Conservation (phyloP, 1,284 basidiomycete species). For the Cerioporus squamosus region DNA sequence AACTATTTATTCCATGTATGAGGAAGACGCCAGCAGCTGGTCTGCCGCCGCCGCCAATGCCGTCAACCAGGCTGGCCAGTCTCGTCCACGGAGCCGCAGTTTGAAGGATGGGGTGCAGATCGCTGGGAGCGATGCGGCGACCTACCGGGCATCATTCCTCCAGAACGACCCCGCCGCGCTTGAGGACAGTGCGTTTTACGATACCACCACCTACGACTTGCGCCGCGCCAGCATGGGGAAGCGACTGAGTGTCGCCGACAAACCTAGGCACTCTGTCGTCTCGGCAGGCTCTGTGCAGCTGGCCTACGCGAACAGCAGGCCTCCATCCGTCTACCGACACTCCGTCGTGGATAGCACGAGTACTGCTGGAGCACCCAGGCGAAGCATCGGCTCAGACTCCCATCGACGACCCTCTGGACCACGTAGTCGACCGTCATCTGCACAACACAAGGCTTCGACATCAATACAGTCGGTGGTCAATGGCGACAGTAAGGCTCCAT, state of each 20-base stretch:
- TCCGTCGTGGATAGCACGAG: conserved; percentile 18
- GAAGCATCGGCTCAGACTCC: conserved; percentile 19
- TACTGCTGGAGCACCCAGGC: conserved; percentile 22
- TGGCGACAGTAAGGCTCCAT: conserved; percentile 9
- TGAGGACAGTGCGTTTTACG: conserved; percentile 38
- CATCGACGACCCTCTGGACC: conserved; percentile 19
- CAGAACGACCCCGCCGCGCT: conserved; percentile 25
- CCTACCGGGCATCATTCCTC: conserved; percentile 30
- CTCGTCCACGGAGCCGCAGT: conserved; percentile 18
- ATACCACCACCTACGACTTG: conserved; percentile 30
- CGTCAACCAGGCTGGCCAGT: conserved; percentile 31
- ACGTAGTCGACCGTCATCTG: conserved; percentile 17
- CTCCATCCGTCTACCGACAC: conserved; percentile 26
- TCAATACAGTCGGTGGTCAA: conserved; percentile 10
- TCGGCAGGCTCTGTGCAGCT: conserved; percentile 35
- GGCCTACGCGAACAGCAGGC: conserved; percentile 35
- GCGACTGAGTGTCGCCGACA: conserved; percentile 25
- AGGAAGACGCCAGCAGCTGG: conserved; percentile 46
- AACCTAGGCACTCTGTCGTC: conserved; percentile 30
- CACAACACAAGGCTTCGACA: conserved; percentile 10
- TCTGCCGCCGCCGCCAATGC: conserved; percentile 37
- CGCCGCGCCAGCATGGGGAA: conserved; percentile 30
- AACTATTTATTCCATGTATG: conserved; percentile 83
- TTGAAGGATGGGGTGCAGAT: conserved; percentile 31
- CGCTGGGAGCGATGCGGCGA: conserved; percentile 20